Conservation (phyloP, 768 basidiomycete genomes). For the Rhodotorula paludigena region DNA sequence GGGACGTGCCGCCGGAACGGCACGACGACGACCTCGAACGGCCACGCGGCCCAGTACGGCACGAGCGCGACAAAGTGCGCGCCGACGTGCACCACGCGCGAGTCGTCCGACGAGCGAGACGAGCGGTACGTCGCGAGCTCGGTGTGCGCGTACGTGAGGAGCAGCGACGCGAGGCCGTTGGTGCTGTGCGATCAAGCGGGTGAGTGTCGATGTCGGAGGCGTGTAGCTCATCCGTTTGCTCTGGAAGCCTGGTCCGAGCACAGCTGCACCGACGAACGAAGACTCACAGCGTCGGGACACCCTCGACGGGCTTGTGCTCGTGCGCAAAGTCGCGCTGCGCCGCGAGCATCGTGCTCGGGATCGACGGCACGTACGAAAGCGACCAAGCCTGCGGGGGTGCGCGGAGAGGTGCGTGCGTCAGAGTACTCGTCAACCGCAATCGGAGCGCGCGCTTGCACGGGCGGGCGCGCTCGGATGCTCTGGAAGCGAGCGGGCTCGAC, state of each 20-base stretch:
- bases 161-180: conserved; percentile 40
- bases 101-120: conserved; percentile 46
- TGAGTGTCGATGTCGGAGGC: not conserved
- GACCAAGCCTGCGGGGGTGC: conserved; percentile 48
- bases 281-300: conserved; percentile 29
- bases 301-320: conserved; percentile 7
- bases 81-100: conserved; percentile 65
- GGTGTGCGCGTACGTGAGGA: conserved; percentile 43
- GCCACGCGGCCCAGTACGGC: conserved; percentile 96
- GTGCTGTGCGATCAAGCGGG: not conserved
- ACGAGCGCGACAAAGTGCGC: conserved; percentile 77
- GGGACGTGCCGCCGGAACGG: conserved; percentile 60
- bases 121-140: conserved; percentile 55
- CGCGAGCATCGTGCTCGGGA: conserved; percentile 49
- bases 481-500: conserved; percentile 53
- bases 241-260: no score
- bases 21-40: conserved; percentile 65
- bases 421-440: not conserved
- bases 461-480: no score
- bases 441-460: not conserved
- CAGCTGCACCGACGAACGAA: not conserved
- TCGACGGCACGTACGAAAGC: conserved; percentile 63
- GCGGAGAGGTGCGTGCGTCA: not conserved
- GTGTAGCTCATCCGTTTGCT: no score
- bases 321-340: conserved; percentile 32